Conservation (phyloP, 148 eudicot species). For the Camellia granthamiana region DNA sequence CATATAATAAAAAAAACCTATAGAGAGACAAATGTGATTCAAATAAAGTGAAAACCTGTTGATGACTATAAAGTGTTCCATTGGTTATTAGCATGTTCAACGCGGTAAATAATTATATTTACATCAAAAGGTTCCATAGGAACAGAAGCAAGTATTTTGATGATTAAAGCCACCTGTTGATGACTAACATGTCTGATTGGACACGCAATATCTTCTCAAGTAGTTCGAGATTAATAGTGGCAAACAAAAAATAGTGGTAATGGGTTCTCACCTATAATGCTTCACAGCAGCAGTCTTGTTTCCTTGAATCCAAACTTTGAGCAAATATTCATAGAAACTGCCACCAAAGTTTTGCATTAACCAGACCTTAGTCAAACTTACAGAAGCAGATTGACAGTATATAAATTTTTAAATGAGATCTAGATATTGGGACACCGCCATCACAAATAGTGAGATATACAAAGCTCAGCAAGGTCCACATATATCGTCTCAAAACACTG, state of each 20-base stretch:
- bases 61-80: neutral
- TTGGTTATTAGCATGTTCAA: neutral
- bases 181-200: neutral
- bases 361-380: conserved; percentile 13
- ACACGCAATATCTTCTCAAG: neutral
- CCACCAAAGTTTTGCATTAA: conserved; percentile 26
- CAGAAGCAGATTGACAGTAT: conserved; percentile 2
- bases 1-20: too few relatives aligned
- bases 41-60: too few relatives aligned
- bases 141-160: neutral
- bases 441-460: conserved; percentile 2
- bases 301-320: conserved; percentile 99
- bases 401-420: neutral
- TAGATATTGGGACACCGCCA: neutral
- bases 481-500: conserved; percentile 10
- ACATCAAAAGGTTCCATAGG: neutral
- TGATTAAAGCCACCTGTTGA: neutral
- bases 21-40: too few relatives aligned
- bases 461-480: conserved; percentile 12
- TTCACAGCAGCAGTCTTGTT: conserved; percentile 82
- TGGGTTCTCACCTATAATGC: conserved; percentile 73
- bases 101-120: neutral
- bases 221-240: neutral
- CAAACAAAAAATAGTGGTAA: neutral
- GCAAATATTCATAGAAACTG: conserved; percentile 98